Conservation (phyloP, 2,329 filamentous ascomycete genomes). For the Purpureocillium lavendulum region DNA sequence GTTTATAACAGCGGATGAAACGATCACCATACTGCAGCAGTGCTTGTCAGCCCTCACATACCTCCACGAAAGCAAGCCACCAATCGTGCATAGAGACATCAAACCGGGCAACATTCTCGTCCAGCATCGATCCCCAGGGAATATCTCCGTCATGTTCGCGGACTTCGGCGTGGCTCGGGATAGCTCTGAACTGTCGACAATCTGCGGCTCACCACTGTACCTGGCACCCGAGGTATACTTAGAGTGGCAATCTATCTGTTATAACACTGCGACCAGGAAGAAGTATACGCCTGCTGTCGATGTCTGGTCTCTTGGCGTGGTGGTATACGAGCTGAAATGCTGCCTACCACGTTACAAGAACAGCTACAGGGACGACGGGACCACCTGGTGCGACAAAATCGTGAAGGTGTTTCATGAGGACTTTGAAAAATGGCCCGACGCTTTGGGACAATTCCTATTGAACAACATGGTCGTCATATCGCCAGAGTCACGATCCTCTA, state of each 20-base stretch:
- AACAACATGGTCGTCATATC: conserved; percentile 1
- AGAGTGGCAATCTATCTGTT: neutral
- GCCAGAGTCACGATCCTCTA: conserved; percentile 1
- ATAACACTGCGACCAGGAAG: neutral
- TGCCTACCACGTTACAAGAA: conserved; percentile 4
- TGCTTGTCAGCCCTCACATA: conserved; percentile 9
- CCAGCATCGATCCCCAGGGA: conserved; percentile 55
- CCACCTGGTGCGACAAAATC: conserved; percentile 1
- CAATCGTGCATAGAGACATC: conserved; percentile 85
- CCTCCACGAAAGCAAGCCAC: conserved; percentile 6
- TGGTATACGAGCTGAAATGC: neutral
- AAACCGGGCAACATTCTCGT: conserved; percentile 89
- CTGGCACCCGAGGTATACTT: conserved; percentile 72
- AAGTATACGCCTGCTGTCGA: neutral
- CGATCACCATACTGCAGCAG: conserved; percentile 7
- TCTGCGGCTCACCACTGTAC: conserved; percentile 83
- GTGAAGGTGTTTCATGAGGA: neutral
- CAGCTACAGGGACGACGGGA: conserved; percentile 1
- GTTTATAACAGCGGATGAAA: conserved; percentile 6
- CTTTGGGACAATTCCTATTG: neutral
- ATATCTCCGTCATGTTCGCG: conserved; percentile 74
- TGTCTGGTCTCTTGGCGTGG: neutral
- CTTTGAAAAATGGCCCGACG: neutral
- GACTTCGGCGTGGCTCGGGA: conserved; percentile 93
- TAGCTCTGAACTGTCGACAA: conserved; percentile 80